Conservation (phyloP, 169 alveolate species). For the Eimeria necatrix region DNA sequence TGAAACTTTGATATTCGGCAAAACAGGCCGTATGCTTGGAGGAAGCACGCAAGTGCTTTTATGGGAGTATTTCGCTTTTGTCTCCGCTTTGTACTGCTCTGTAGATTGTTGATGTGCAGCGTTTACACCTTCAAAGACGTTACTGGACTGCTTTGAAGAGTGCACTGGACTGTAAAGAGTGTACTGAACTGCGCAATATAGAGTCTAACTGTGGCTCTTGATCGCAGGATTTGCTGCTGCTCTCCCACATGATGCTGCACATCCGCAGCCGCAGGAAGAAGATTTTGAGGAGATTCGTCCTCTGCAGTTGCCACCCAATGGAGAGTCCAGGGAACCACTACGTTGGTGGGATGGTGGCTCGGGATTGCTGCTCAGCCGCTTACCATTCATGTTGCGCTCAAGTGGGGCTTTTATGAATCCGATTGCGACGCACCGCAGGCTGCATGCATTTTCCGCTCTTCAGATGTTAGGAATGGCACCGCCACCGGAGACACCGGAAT, state of each 20-base stretch:
- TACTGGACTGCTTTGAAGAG: no score
- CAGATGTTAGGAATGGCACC: conserved; percentile 22
- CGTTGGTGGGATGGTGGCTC: conserved; percentile 78
- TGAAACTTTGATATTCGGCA: no score
- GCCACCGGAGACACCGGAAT: not conserved
- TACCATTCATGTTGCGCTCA: conserved; percentile 63
- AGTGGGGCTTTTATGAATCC: conserved; percentile 22
- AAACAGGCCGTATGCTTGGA: no score
- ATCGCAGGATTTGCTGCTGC: not conserved
- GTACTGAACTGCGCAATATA: no score
- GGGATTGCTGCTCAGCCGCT: conserved; percentile 45
- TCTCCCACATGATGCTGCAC: conserved; percentile 21
- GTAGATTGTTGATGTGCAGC: no score
- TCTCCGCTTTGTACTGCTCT: no score
- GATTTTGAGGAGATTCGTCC: conserved; percentile 11
- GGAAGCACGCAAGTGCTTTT: no score
- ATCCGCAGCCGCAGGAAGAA: conserved; percentile 17
- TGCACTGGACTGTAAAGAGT: no score
- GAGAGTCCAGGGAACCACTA: conserved; percentile 8
- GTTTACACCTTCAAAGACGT: no score
- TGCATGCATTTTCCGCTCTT: conserved; percentile 33
- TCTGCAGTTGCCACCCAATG: conserved; percentile 9
- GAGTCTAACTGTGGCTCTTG: no score
- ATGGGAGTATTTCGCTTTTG: no score
- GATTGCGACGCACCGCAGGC: conserved; percentile 11